A percentile compares a stretch with the other conserved stretches of the same genome.
Evolutionary conservation across 345 rosid genomes (phyloP).

Genomic region (Salix dunnii): DNA sequence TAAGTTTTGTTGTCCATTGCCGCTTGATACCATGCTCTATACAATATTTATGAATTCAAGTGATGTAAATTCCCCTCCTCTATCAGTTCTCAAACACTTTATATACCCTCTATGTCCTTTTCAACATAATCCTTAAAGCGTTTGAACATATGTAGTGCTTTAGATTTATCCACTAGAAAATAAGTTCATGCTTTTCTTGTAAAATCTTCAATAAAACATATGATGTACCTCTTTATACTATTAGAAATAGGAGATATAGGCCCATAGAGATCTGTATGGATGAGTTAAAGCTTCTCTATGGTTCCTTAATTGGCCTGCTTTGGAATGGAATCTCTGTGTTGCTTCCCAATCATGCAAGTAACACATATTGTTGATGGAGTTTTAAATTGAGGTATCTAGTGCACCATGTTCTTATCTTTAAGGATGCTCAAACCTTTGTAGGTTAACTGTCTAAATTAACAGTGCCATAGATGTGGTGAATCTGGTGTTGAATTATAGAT

Average conservation of each 20-base stretch:
- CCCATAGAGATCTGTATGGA: neutral
- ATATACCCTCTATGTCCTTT: neutral
- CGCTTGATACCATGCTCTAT: neutral
- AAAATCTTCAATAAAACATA: neutral
- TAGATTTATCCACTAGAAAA: too few relatives aligned
- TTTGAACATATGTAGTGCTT: neutral
- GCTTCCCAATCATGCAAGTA: neutral
- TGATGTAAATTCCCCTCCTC: too few relatives aligned
- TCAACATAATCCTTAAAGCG: neutral
- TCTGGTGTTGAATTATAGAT: neutral
- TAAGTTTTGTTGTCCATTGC: neutral
- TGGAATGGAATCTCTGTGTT: conserved; percentile 3
- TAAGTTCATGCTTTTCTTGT: neutral
- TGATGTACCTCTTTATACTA: neutral
- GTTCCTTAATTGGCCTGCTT: neutral
- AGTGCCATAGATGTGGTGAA: neutral
- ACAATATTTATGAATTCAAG: too few relatives aligned
- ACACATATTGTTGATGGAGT: neutral
- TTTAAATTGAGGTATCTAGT: neutral
- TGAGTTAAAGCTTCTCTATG: neutral
- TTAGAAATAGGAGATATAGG: neutral
- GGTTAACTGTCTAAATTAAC: neutral
- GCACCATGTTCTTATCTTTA: neutral
- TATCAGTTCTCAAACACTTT: neutral
- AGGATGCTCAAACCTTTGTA: neutral